Evolutionary conservation across 2,329 filamentous ascomycete species (phyloP), one percentile per base, ranked within the genome.

Genomic region (Alternaria dauci): DNA sequence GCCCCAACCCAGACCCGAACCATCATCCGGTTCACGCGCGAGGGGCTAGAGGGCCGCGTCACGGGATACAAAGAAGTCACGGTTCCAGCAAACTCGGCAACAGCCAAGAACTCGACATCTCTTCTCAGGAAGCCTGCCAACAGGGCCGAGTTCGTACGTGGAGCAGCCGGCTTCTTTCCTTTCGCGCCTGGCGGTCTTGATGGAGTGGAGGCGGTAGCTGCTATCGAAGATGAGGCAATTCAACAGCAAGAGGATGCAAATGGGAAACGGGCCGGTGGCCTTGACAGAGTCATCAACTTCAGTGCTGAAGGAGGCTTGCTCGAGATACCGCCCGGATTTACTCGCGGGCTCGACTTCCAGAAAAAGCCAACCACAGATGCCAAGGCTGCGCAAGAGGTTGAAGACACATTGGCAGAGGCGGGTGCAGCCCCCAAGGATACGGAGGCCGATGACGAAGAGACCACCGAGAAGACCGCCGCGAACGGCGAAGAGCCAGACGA

Each of bases 11-110:
- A 98, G 80, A 94, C 93, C 16, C 88, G 95, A 59, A 98, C 94
- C n/a, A 90, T 97, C 68, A 97, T 93, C 28, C 89, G 95, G 30
- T 99, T 99, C 78, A 91, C 89, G 44, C 87, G 95, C 56, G 93
- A 97, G 79, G 95, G 95, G 6, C 85, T 98, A 14, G 93, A 98
- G 79, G 95, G 95, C 23, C 87, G 91, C 53, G 94, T 99, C 25
- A 96, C 92, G 8, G 94, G 94, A 52, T 98, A 99, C 79, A 91
- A 90, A 74, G 95, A 97, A 77, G 92, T 98, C 52, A 97, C 95
- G 1, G 89, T 98, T 8, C 93, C 94, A 5, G 92, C 92, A 34
- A 91, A 89, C 71, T 96, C 91, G 71, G 92, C 91, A 16, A 97
- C 92, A 16, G 94, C 93, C 48, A 99, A 97, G 81, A 97, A 96